Base-by-base conservation (phyloP, 148 eudicot species). In the Beta vulgaris region DNA sequence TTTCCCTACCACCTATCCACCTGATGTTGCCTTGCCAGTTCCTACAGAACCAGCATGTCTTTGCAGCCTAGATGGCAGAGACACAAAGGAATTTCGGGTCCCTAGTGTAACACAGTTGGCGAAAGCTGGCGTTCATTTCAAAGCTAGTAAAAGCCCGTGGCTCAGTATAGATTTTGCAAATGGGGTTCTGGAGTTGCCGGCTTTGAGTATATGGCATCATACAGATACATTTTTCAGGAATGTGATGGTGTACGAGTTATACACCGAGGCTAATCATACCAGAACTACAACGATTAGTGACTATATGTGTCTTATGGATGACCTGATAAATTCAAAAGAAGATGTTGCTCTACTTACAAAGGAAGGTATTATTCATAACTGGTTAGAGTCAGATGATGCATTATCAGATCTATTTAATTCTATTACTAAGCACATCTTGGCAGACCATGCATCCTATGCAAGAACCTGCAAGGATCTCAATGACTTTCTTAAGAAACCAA, bases 141-240 rank as follows among this genome's bases (percentile, higher is more conserved):
- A 35, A 26, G 6, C 14, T 14, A 49, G 53, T 7, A 7, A 49
- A 0, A 36, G 7, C 26, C 78, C 78, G 5, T 26, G 65, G 25
- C 70, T 75, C 6, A 21, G 66, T 10, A 65, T 75, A 48, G 21
- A 28, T 5, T 62, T 74, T 23, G 32, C 36, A 15, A 19, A 9
- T 4, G 70, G 69, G 37, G 78, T 75, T 21, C 37, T 75, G 40
- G 18, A 25, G 59, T 49, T 75, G 59, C 78, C 72, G 2, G 62
- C 21, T 36, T 28, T 75, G 53, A 75, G 34, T 9, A 34, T 75
- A 14, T 75, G 71, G 78, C 72, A 75, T 64, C 78, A 75, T 14
- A 75, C 78, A 16, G 78, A 75, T 3, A 65, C 78, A 35, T 75
- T 75, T 65, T 65, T 75, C 63, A 75, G 78, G 72, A 75, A 75